A percentile compares a stretch with the other conserved stretches of the same genome.
phyloP scores from a whole-genome alignment of 371 early-diverging fungal species.

The Mortierella sp. region DNA sequence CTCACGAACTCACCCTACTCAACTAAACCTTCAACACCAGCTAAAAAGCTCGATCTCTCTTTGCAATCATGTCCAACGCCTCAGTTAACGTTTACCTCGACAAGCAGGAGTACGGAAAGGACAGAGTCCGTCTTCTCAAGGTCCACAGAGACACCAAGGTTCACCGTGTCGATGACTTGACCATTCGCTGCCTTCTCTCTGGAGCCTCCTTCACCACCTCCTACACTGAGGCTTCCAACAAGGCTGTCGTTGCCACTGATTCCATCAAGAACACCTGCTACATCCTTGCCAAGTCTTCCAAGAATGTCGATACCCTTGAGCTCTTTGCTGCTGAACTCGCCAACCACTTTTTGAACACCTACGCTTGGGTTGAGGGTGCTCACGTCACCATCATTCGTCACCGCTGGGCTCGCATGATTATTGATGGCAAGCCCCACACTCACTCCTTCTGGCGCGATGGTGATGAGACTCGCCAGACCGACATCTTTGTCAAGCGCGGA shows the following conservation, averaged over 20 bases:
- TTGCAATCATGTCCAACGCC: conserved; percentile 33
- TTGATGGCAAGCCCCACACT: conserved; percentile 78
- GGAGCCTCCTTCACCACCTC: conserved; percentile 79
- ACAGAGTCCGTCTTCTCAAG: conserved; percentile 81
- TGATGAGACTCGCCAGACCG: conserved; percentile 76
- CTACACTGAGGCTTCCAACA: conserved; percentile 88
- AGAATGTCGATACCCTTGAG: conserved; percentile 80
- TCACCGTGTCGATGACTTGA: conserved; percentile 83
- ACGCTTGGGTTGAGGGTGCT: conserved; percentile 74
- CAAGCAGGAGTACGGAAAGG: conserved; percentile 74
- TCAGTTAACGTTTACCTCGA: conserved; percentile 55
- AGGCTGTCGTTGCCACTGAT: conserved; percentile 75
- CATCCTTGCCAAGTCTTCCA: conserved; percentile 79
- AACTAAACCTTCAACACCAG: background rate
- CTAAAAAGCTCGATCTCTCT: background rate
- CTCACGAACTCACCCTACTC: conserved; percentile 10
- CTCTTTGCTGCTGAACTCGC: conserved; percentile 80
- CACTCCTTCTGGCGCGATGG: conserved; percentile 88
- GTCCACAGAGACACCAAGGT: conserved; percentile 73
- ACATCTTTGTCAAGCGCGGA: conserved; percentile 67
- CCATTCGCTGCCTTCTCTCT: conserved; percentile 79
- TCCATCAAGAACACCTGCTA: conserved; percentile 90
- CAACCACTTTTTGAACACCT: conserved; percentile 78
- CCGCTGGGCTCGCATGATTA: conserved; percentile 81
- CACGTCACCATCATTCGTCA: conserved; percentile 82